Base-by-base conservation (phyloP, 2,329 filamentous ascomycete species). In the Colletotrichum ledebouriae region DNA sequence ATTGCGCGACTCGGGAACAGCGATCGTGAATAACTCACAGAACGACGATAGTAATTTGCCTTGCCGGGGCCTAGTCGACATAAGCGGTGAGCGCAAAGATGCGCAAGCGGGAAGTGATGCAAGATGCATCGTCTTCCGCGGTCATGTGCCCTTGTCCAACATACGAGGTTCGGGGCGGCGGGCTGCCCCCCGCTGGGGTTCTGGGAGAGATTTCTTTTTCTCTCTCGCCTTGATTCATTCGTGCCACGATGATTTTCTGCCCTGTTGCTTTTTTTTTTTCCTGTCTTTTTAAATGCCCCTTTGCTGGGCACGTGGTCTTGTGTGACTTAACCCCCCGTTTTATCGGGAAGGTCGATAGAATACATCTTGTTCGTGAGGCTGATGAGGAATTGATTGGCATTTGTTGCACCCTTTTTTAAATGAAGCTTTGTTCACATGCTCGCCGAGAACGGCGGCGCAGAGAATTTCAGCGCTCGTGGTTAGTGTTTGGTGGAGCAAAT, bases 61-160 rank as follows among this genome's bases (percentile, higher is more conserved):
- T 39, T 39, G 11, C 37, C 11, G 37, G 33, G 29, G 25, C 33
- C 47, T 7, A 7, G 29, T 29, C 29, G 1, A 29, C 2, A 29
- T 29, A 37, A 55, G 66, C 66, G 66, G 66, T 69, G 66, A 69
- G 61, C 66, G 55, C 33, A 33, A 64, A 46, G 39, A 47, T 46
- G 47, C 29, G 57, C 34, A 15, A 41, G 34, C 29, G 29, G 29
- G 10, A 44, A 17, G 37, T 61, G 49, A 66, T 56, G 59, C 59
- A 33, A 56, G 41, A 66, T 50, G 61, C 66, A 60, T 65, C 29
- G 57, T 65, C 29, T 50, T 44, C 44, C 22, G 33, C 4, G 25
- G 66, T 65, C 55, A 69, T 69, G 66, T 69, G 66, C 66, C 65
- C 49, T 59, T 34, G 66, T 50, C 55, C 66, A 42, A 66, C 41